Percentiles rank a stretch among this genome's conserved stretches.
Conservation (phyloP, 768 basidiomycete genomes). For the Pluteus cervinus region DNA sequence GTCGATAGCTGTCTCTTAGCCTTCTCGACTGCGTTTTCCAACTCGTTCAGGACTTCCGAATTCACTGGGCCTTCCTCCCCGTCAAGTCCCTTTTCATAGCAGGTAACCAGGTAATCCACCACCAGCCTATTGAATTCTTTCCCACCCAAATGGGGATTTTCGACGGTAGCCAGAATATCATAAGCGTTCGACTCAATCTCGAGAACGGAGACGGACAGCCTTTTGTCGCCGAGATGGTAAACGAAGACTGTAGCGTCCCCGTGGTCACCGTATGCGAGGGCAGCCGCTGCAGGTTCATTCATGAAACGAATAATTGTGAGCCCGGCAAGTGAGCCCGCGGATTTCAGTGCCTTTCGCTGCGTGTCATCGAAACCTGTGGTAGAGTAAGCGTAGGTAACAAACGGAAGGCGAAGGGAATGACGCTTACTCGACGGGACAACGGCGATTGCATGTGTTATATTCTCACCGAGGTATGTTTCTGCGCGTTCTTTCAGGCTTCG, state of each 20-base stretch:
- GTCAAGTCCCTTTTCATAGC: too few species aligned
- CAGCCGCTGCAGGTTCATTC: conserved; percentile 68
- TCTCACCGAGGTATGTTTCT: conserved; percentile 60
- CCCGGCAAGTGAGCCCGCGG: conserved; percentile 61
- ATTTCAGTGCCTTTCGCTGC: conserved; percentile 63
- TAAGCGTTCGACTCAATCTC: conserved; percentile 99
- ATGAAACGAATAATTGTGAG: conserved; percentile 60
- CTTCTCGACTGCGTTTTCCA: conserved; percentile 99
- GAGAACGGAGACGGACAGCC: conserved; percentile 98
- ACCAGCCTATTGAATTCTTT: conserved; percentile 98
- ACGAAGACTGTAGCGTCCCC: conserved; percentile 88
- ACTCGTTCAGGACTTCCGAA: too few species aligned
- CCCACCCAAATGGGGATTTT: conserved; percentile 93
- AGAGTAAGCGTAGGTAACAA: conserved; percentile 21
- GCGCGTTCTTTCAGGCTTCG: conserved; percentile 69
- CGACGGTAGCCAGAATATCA: conserved; percentile 99
- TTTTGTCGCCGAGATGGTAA: conserved; percentile 97
- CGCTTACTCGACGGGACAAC: conserved; percentile 51
- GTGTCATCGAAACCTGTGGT: conserved; percentile 58
- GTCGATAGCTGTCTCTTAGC: conserved; percentile 99
- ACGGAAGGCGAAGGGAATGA: conserved; percentile 10
- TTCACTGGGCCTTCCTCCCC: too few species aligned
- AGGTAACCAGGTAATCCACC: too few species aligned
- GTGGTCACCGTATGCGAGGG: conserved; percentile 67
- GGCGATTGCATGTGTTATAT: conserved; percentile 55